A percentile compares a stretch with the other conserved stretches of the same genome.
Evolutionary conservation across 148 eudicot species (phyloP).

Genomic region (Chenopodium album): DNA sequence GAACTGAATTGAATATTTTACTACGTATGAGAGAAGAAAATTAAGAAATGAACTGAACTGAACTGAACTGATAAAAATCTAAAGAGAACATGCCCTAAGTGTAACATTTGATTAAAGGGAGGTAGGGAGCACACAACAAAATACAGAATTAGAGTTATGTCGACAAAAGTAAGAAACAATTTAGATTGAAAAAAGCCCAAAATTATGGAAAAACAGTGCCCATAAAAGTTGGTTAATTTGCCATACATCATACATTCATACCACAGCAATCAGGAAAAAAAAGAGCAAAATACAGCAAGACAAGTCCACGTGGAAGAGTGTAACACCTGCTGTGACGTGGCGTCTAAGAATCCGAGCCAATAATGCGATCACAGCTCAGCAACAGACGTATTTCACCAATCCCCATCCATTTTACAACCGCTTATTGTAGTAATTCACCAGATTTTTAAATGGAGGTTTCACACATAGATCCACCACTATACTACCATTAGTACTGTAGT

Average conservation of each 20-base stretch:
- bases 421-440: neutral
- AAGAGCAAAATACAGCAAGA: neutral
- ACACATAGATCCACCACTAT: neutral
- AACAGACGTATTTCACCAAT: slow-evolving; percentile 12
- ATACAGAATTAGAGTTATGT: too few relatives aligned
- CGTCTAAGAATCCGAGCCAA: slow-evolving; percentile 16
- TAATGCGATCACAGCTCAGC: slow-evolving; percentile 33
- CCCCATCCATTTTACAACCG: neutral
- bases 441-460: neutral
- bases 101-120: too few relatives aligned
- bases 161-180: too few relatives aligned
- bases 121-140: too few relatives aligned
- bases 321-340: slow-evolving; percentile 24
- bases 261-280: neutral
- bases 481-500: neutral
- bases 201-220: too few relatives aligned
- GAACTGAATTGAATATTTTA: too few relatives aligned
- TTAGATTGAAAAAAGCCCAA: too few relatives aligned
- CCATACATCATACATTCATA: neutral
- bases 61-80: too few relatives aligned
- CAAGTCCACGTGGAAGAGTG: slow-evolving; percentile 2
- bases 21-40: too few relatives aligned
- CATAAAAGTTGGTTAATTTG: neutral
- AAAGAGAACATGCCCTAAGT: too few relatives aligned
- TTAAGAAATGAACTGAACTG: too few relatives aligned